These are phyloP conservation scores for Pezicula rhizophila DNA, from an alignment of 2,329 filamentous ascomycete species.

Conservation along the genomic window DNA sequence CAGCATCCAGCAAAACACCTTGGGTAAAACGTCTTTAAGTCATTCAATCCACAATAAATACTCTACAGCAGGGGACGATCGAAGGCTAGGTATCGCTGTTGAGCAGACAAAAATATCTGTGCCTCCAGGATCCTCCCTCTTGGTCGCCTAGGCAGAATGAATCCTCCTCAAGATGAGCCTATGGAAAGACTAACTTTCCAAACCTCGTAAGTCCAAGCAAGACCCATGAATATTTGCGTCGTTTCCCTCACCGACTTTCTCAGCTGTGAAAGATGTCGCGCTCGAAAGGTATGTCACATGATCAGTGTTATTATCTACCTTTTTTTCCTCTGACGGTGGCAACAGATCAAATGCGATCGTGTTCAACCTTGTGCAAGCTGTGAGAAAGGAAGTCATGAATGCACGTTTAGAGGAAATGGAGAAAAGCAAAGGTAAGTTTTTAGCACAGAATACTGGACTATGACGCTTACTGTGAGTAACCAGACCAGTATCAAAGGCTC, in stretches of 20 bases:
- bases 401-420: constrained; percentile 33
- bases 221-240: background rate
- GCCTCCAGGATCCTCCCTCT: too few relatives aligned
- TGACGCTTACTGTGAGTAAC: background rate
- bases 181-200: constrained; percentile 10
- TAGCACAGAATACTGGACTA: background rate
- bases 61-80: too few relatives aligned
- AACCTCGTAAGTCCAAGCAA: constrained; percentile 5
- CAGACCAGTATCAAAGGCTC: constrained; percentile 39
- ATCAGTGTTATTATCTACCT: background rate
- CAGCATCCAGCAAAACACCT: too few relatives aligned
- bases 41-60: too few relatives aligned
- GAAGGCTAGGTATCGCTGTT: too few relatives aligned
- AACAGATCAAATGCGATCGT: constrained; percentile 49
- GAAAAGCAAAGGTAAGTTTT: constrained; percentile 35
- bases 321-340: background rate
- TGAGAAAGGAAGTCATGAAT: constrained; percentile 34
- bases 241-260: background rate
- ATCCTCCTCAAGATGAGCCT: constrained; percentile 1
- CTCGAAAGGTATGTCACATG: constrained; percentile 31
- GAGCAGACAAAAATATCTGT: too few relatives aligned
- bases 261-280: constrained; percentile 39
- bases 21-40: too few relatives aligned
- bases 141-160: background rate
- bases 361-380: constrained; percentile 45